Percentiles rank a stretch among this genome's conserved stretches.
These are phyloP conservation scores for Kwoniella shandongensis DNA, from an alignment of 768 basidiomycete genomes.

Conservation along the genomic window DNA sequence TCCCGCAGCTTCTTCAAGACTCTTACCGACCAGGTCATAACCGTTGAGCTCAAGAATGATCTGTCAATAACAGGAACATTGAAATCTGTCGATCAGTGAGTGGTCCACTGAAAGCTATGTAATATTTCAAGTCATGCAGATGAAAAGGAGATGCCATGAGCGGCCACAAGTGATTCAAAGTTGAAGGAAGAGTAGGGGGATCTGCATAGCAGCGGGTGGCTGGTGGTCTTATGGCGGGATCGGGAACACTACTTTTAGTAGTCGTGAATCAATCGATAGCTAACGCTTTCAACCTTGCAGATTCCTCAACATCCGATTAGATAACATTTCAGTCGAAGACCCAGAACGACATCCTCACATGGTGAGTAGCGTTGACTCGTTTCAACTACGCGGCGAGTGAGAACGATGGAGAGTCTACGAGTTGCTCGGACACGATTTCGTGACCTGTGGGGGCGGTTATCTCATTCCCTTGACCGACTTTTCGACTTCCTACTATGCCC, in stretches of 20 bases:
- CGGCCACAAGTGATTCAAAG: background rate
- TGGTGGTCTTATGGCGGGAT: too few relatives aligned
- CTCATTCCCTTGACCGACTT: too few relatives aligned
- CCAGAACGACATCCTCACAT: conserved; percentile 95
- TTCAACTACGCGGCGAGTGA: too few relatives aligned
- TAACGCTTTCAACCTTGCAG: conserved; percentile 16
- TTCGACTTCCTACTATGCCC: too few relatives aligned
- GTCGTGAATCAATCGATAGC: too few relatives aligned
- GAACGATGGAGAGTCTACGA: too few relatives aligned
- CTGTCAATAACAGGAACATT: conserved; percentile 91
- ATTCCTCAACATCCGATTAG: conserved; percentile 86
- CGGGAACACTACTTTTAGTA: too few relatives aligned
- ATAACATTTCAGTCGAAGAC: conserved; percentile 88
- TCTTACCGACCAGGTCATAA: conserved; percentile 92
- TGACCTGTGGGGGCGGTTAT: too few relatives aligned
- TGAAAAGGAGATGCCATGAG: background rate
- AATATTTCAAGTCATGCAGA: background rate
- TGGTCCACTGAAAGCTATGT: conserved; percentile 23
- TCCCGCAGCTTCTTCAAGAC: conserved; percentile 94
- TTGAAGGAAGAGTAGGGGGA: too few relatives aligned
- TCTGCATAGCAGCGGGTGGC: too few relatives aligned
- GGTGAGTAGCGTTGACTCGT: too few relatives aligned
- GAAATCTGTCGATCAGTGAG: conserved; percentile 97
- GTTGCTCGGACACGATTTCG: too few relatives aligned
- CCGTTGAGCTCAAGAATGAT: conserved; percentile 98